Evolutionary conservation across 129 eudicot genomes (phyloP), one percentile per base, ranked within the genome.

Genomic region (Ambrosia artemisiifolia): DNA sequence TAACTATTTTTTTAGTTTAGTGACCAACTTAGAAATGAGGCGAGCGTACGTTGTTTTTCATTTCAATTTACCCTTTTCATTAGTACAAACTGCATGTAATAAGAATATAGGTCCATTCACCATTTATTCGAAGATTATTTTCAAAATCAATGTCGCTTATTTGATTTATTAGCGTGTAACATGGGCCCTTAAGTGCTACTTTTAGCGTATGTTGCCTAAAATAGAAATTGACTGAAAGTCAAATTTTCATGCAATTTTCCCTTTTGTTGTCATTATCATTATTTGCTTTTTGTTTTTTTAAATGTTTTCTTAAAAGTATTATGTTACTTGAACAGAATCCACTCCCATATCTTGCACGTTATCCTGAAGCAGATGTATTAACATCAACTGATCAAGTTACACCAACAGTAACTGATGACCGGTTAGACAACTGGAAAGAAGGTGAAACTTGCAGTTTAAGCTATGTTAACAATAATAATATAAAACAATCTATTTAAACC

Each of bases 311-410:
- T 59, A 59, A 59, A 59, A 30, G 20, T 69, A 57, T n/a, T 53
- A 54, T 75, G 43, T 82, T 65, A 49, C 43, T 81, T 65, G 65
- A 74, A 74, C 92, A 93, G 98, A 87, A 93, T 59, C 98, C 98
- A 20, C 96, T 93, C 70, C 98, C 95, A 1, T 93, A 89, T 83
- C 86, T 93, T 69, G 95, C 98, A 40, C 96, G 95, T 48, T 93
- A 79, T 77, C 96, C 98, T 60, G 96, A 93, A 83, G 98, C 98
- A 6, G 96, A 93, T 69, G 81, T 93, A 74, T 77, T 93, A 73
- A 93, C 96, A 18, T 93, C 98, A 36, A 89, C 96, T 8, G 98
- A 93, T 85, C 95, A 87, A 93, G 90, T 87, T 82, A 78, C 82
- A 32, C 96, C 96, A 65, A 93, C 98, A 17, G 95, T 93, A 71